These are phyloP conservation scores for Ganoderma boninense DNA, from an alignment of 1,284 basidiomycete genomes.

Conservation along the genomic window DNA sequence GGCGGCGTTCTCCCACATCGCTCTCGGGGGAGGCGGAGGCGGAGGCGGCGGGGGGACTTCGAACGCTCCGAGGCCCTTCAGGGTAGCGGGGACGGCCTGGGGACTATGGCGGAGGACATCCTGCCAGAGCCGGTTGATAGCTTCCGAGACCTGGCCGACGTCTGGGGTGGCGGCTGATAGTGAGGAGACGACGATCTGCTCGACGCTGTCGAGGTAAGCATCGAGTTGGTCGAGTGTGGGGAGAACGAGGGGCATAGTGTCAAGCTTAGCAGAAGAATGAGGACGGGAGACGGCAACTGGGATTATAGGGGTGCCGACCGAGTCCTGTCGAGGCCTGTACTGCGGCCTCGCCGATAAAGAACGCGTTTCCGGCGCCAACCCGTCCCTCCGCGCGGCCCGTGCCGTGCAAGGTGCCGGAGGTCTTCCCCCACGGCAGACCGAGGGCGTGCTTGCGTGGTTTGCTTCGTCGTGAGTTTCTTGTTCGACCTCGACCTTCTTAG, in stretches of 20 bases:
- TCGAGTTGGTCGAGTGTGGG: slow-evolving; percentile 73
- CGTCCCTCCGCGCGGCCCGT: slow-evolving; percentile 9
- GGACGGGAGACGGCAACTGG: slow-evolving; percentile 7
- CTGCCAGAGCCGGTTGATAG: slow-evolving; percentile 74
- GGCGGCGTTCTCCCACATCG: slow-evolving; percentile 53
- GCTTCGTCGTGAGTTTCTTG: neutral
- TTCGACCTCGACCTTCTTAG: slow-evolving; percentile 1
- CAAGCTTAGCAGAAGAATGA: slow-evolving; percentile 2
- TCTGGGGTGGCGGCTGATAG: slow-evolving; percentile 65
- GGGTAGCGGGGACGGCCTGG: slow-evolving; percentile 57
- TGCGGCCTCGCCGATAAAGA: slow-evolving; percentile 18
- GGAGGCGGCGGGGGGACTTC: slow-evolving; percentile 71
- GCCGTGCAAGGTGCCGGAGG: slow-evolving; percentile 17
- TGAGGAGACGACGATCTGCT: slow-evolving; percentile 68
- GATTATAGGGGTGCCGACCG: slow-evolving; percentile 10
- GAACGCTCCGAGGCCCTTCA: slow-evolving; percentile 73
- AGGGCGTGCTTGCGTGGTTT: neutral
- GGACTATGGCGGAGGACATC: slow-evolving; percentile 84
- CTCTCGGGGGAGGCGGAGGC: slow-evolving; percentile 55
- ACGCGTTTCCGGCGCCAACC: slow-evolving; percentile 21
- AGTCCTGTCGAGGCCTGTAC: neutral
- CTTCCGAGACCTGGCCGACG: slow-evolving; percentile 68
- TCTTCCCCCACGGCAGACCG: neutral
- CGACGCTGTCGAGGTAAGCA: slow-evolving; percentile 72
- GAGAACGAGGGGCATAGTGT: slow-evolving; percentile 34